A percentile compares a stretch with the other conserved stretches of the same genome.
Conservation (phyloP, 2,329 filamentous ascomycete genomes). For the Phyllosticta paracitricarpa region DNA sequence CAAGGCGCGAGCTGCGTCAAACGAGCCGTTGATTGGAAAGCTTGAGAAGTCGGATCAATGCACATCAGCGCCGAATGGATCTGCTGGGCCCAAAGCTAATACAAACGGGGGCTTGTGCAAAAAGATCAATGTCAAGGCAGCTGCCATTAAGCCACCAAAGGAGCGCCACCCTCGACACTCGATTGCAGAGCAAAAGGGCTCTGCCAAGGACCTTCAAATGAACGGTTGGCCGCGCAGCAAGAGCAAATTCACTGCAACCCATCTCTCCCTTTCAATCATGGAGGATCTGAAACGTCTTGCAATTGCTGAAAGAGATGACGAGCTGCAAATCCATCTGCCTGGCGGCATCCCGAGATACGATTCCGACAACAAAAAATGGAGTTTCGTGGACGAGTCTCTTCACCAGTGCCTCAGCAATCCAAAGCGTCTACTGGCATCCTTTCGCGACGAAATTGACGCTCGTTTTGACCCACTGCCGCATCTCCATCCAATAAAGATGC, state of each 20-base stretch:
- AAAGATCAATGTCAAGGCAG: neutral
- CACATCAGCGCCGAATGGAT: neutral
- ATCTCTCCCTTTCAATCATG: conserved; percentile 20
- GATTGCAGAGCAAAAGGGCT: neutral
- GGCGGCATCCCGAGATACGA: neutral
- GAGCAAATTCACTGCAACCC: conserved; percentile 13
- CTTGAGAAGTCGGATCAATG: neutral
- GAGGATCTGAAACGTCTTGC: conserved; percentile 20
- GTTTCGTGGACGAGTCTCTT: conserved; percentile 4
- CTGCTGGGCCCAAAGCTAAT: neutral
- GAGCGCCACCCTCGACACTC: neutral
- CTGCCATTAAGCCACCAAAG: neutral
- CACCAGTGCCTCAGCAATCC: conserved; percentile 5
- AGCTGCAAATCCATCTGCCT: neutral
- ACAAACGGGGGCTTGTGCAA: neutral
- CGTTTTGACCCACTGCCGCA: neutral
- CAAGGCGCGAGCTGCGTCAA: no score
- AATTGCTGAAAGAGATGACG: conserved; percentile 4
- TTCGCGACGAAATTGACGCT: neutral
- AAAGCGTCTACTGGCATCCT: neutral
- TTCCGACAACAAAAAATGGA: neutral
- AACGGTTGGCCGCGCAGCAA: neutral
- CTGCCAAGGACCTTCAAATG: neutral
- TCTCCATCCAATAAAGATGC: conserved; percentile 22
- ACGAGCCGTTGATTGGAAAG: neutral